Evolutionary conservation across 2,329 filamentous ascomycete genomes (phyloP), one percentile per base, ranked within the genome.

Genomic region (Botryotinia narcissicola): DNA sequence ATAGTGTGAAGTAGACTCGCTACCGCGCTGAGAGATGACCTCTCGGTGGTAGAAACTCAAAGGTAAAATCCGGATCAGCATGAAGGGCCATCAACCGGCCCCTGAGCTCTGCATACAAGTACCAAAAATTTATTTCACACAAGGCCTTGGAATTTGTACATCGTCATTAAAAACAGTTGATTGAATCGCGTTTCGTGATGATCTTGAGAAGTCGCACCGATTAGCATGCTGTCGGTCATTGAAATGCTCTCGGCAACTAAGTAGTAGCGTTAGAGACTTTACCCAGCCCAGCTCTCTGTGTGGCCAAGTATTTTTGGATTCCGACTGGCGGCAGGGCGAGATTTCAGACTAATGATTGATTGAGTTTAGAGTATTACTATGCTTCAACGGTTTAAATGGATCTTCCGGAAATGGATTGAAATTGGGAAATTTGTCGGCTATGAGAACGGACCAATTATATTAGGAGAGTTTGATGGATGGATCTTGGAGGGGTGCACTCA

Each of bases 131-230:
- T 5, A 42, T 54, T 18, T 29, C n/a, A n/a, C 40, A n/a, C 64
- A 29, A n/a, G 32, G 37, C 64, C 62, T 14, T 68, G 46, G n/a
- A 54, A 32, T 54, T 29, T 22, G 18, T 29, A 68, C 16, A 42
- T 57, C 64, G 64, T 42, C 64, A 68, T 68, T 54, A 57, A 57
- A 29, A 9, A 32, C 64, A 29, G 64, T 20, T 4, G 42, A 57
- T 29, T 22, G 46, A 68, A 57, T 18, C 14, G 46, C 25, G 22
- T 57, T 40, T 29, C n/a, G 48, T 25, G 48, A 57, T 7, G 66
- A 59, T 57, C 35, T 32, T 59, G 66, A 59, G 51, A 25, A 69
- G 22, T 69, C 66, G 66, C 66, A 57, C 66, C 66, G 66, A 69
- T 69, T 69, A 59, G 48, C 48, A 69, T 69, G 48, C 51, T 57